Percentiles rank a stretch among this genome's conserved stretches.
Conservation (phyloP, 2,329 filamentous ascomycete species). For the Diaporthe capsici region DNA sequence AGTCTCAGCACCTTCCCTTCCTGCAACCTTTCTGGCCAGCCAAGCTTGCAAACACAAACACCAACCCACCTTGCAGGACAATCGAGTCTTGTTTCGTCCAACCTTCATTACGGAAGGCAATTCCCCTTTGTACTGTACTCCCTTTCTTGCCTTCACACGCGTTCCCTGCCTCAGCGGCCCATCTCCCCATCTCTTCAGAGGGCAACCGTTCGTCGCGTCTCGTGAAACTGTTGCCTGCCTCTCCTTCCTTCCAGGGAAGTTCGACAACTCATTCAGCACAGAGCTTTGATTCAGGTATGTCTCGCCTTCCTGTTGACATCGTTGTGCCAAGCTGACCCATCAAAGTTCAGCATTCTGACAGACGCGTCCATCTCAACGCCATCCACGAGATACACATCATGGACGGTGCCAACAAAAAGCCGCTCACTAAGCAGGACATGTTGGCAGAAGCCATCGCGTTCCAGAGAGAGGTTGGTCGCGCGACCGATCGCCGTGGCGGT, state of each 20-base stretch:
- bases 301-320: background rate
- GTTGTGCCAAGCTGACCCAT: background rate
- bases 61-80: background rate
- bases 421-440: background rate
- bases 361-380: background rate
- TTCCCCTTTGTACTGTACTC: background rate
- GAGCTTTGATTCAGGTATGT: background rate
- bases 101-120: background rate
- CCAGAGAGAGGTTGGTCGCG: background rate
- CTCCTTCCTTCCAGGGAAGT: background rate
- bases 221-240: background rate
- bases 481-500: background rate
- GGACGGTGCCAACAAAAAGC: background rate
- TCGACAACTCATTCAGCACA: background rate
- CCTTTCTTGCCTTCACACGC: background rate
- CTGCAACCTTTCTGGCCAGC: conserved; percentile 4
- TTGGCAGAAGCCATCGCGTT: background rate
- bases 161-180: background rate
- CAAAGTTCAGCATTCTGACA: background rate
- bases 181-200: background rate
- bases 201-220: background rate
- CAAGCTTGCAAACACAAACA: background rate
- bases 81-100: background rate
- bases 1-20: background rate
- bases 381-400: background rate